A percentile compares a stretch with the other conserved stretches of the same genome.
Conservation (phyloP, 495 filamentous ascomycete genomes). For the Penicillium angulare region DNA sequence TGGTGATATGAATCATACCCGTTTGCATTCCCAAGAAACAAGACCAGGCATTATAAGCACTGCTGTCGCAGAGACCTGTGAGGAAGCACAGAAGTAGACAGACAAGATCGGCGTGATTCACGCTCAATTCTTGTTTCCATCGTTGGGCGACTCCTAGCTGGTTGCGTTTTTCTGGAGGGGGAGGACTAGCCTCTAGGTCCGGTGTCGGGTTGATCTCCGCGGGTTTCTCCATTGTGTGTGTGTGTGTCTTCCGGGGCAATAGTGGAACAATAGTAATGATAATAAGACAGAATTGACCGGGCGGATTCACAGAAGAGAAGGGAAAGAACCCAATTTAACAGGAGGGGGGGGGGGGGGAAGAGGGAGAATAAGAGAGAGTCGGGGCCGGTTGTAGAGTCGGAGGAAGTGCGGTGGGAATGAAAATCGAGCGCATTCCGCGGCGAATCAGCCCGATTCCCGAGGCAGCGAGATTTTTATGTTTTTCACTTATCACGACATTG, state of each 20-base stretch:
- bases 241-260: neutral
- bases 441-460: neutral
- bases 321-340: too few relatives aligned
- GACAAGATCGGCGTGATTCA: constrained; percentile 49
- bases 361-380: neutral
- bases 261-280: neutral
- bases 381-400: neutral
- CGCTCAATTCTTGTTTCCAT: constrained; percentile 39
- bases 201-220: constrained; percentile 6
- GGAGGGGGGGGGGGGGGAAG: neutral
- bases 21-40: constrained; percentile 67
- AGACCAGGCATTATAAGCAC: constrained; percentile 60
- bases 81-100: constrained; percentile 56
- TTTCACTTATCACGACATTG: neutral
- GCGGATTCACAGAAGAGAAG: too few relatives aligned
- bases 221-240: constrained; percentile 21
- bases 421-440: constrained; percentile 3
- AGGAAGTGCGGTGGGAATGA: neutral
- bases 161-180: constrained; percentile 10
- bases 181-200: constrained; percentile 28
- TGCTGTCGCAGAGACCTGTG: constrained; percentile 60
- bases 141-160: constrained; percentile 14
- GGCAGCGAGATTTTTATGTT: neutral
- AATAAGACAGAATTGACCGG: too few relatives aligned
- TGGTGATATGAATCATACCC: constrained; percentile 38